These are phyloP conservation scores for Pisolithus orientalis DNA, from an alignment of 768 basidiomycete species.

Conservation along the genomic window DNA sequence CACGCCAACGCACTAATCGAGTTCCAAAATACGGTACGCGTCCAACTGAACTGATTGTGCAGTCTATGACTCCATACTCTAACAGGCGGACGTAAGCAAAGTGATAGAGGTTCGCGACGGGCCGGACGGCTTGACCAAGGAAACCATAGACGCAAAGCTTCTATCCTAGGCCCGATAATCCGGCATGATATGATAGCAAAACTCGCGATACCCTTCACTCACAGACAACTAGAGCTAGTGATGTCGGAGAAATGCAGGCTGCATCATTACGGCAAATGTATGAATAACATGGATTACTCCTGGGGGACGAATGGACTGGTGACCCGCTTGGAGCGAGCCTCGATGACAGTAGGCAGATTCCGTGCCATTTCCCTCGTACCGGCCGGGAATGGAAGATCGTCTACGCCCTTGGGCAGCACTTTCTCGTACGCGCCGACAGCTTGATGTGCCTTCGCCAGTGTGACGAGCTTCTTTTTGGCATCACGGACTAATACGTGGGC, in stretches of 20 bases:
- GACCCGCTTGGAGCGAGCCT: conserved; percentile 64
- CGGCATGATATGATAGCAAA: too few species aligned
- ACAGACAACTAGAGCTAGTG: too few species aligned
- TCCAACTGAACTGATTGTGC: neutral
- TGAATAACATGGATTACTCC: conserved; percentile 35
- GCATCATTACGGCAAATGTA: conserved; percentile 1
- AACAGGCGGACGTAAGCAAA: conserved; percentile 69
- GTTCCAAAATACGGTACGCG: conserved; percentile 71
- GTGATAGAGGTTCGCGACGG: conserved; percentile 81
- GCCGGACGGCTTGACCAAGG: conserved; percentile 72
- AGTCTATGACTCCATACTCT: conserved; percentile 3
- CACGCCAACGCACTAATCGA: conserved; percentile 78
- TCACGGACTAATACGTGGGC: conserved; percentile 82
- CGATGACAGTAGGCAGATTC: conserved; percentile 56
- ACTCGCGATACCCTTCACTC: too few species aligned
- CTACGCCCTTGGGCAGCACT: conserved; percentile 76
- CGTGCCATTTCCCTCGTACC: conserved; percentile 75
- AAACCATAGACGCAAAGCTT: conserved; percentile 59
- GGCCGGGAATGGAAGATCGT: conserved; percentile 87
- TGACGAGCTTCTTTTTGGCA: conserved; percentile 80
- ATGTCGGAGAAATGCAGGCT: too few species aligned
- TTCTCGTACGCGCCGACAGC: conserved; percentile 69
- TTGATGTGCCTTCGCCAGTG: conserved; percentile 55
- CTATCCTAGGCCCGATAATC: conserved; percentile 1
- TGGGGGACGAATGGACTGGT: conserved; percentile 77